Percentiles rank a stretch among this genome's conserved stretches.
Evolutionary conservation across 2,329 filamentous ascomycete species (phyloP).

Genomic region (Cylindrodendrum hubeiense): DNA sequence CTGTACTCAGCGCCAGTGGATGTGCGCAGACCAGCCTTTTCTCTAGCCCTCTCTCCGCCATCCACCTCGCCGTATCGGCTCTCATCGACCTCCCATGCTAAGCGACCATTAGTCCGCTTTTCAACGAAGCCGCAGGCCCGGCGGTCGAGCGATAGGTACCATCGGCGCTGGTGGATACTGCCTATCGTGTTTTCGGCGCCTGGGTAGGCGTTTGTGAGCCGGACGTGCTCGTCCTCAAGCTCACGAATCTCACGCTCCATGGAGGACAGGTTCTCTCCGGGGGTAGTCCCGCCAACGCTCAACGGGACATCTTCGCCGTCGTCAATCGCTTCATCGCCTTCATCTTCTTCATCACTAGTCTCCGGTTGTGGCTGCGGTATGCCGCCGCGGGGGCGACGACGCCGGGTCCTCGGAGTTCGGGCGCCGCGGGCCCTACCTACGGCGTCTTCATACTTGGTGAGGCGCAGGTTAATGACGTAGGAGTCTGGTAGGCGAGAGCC

Average conservation of each 20-base stretch:
- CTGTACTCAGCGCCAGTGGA: not conserved
- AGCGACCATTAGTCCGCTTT: slow-evolving; percentile 40
- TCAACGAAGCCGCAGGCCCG: slow-evolving; percentile 67
- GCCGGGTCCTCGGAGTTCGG: slow-evolving; percentile 20
- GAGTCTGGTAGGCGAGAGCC: slow-evolving; percentile 64
- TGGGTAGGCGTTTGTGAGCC: slow-evolving; percentile 73
- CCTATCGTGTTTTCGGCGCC: slow-evolving; percentile 75
- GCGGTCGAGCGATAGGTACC: slow-evolving; percentile 75
- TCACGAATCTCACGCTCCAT: slow-evolving; percentile 58
- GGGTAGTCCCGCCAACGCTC: slow-evolving; percentile 26
- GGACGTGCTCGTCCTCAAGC: slow-evolving; percentile 65
- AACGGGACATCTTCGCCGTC: slow-evolving; percentile 37
- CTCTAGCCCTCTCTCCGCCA: not conserved
- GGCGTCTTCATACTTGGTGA: slow-evolving; percentile 59
- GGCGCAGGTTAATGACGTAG: slow-evolving; percentile 68
- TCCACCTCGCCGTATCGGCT: not conserved
- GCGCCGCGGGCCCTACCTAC: slow-evolving; percentile 45
- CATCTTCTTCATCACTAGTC: slow-evolving; percentile 39
- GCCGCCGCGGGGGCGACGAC: slow-evolving; percentile 8
- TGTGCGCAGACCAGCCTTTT: not conserved
- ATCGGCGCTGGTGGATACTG: slow-evolving; percentile 75
- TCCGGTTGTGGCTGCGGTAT: slow-evolving; percentile 30
- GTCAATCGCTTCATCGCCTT: slow-evolving; percentile 22
- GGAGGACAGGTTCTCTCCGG: slow-evolving; percentile 43
- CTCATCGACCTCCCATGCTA: slow-evolving; percentile 24